These are phyloP conservation scores for Cercospora zeae-maydis DNA, from an alignment of 2,329 filamentous ascomycete species.

Conservation along the genomic window DNA sequence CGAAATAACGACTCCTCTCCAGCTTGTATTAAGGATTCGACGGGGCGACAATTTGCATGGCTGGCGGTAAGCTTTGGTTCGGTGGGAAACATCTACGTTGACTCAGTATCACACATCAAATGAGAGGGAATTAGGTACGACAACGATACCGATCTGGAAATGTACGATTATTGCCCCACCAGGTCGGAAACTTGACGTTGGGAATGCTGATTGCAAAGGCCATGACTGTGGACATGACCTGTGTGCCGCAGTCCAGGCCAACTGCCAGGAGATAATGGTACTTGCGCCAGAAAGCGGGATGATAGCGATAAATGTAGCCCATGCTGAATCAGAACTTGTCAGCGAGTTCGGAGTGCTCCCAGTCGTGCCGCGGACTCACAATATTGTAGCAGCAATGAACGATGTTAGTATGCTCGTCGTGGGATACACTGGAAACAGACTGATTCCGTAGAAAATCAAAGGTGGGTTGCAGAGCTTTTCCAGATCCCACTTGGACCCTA, in stretches of 20 bases:
- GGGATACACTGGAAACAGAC: slow-evolving; percentile 10
- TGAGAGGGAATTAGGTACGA: neutral
- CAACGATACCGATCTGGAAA: neutral
- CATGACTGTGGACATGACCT: slow-evolving; percentile 14
- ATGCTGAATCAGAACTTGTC: slow-evolving; percentile 9
- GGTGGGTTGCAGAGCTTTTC: slow-evolving; percentile 16
- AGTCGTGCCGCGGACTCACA: slow-evolving; percentile 1
- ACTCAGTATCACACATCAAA: neutral
- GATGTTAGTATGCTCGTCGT: slow-evolving; percentile 16
- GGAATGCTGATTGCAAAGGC: slow-evolving; percentile 13
- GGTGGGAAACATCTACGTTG: slow-evolving; percentile 10
- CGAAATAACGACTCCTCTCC: too few species aligned
- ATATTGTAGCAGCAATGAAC: slow-evolving; percentile 10
- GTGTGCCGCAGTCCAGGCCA: slow-evolving; percentile 14
- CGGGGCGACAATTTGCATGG: slow-evolving; percentile 10
- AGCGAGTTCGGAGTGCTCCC: neutral
- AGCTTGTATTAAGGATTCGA: neutral
- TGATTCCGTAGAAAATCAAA: slow-evolving; percentile 16
- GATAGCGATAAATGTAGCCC: slow-evolving; percentile 19
- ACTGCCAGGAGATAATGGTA: slow-evolving; percentile 19
- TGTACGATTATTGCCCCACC: neutral
- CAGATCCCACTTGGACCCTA: slow-evolving; percentile 15
- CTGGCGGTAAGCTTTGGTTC: slow-evolving; percentile 8
- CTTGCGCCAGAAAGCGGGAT: slow-evolving; percentile 18
- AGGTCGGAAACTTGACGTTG: slow-evolving; percentile 10